phyloP scores from a whole-genome alignment of 345 rosid genomes.

The Gossypium rotundifolium region DNA sequence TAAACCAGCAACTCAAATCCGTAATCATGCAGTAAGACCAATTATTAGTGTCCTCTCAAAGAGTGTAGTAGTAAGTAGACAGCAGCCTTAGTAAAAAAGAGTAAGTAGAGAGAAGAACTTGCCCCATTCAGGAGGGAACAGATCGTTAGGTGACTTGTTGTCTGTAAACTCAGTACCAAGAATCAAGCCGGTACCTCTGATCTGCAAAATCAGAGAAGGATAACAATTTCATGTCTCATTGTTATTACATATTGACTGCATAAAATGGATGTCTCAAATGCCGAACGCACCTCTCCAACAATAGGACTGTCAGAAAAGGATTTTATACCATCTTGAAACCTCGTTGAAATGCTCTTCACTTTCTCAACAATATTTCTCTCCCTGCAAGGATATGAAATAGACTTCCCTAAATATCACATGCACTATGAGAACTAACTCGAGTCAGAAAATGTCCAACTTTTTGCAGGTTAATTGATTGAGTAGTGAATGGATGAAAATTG shows the following conservation, averaged over 20 bases:
- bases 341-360: slow-evolving; percentile 54
- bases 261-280: not conserved
- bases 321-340: slow-evolving; percentile 85
- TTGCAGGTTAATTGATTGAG: not conserved
- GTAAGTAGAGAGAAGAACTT: slow-evolving; percentile 20
- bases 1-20: not conserved
- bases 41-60: not conserved
- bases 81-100: not conserved
- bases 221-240: not conserved
- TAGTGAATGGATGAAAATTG: not conserved
- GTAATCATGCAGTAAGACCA: not conserved
- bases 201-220: slow-evolving; percentile 38
- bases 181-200: slow-evolving; percentile 87
- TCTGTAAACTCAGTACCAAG: slow-evolving; percentile 80
- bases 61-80: not conserved
- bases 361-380: slow-evolving; percentile 68
- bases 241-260: not conserved
- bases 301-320: slow-evolving; percentile 78
- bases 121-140: slow-evolving; percentile 97
- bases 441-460: not conserved
- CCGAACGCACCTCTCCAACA: slow-evolving; percentile 65
- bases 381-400: slow-evolving; percentile 31
- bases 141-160: slow-evolving; percentile 85
- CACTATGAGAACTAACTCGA: not conserved
- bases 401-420: not conserved